A percentile compares a stretch with the other conserved stretches of the same genome.
These are phyloP conservation scores for Erodium chrysanthum DNA, from an alignment of 441 rosid species.

Conservation along the genomic window DNA sequence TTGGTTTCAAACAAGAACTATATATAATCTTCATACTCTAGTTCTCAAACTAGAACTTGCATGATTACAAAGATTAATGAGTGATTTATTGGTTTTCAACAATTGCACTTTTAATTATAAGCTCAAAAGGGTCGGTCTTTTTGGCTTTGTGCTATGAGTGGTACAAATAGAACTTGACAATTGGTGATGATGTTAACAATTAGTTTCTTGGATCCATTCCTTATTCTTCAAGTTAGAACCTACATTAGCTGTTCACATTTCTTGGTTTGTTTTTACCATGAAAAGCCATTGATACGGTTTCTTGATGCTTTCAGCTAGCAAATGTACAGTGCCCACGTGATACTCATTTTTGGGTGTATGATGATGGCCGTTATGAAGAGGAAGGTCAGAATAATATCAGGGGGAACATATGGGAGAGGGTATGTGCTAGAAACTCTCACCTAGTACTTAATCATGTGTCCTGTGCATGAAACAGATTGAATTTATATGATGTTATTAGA, in stretches of 20 bases:
- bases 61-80: not conserved
- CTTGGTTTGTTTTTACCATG: not conserved
- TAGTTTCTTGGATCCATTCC: not conserved
- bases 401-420: conserved; percentile 99
- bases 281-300: conserved; percentile 1
- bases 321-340: conserved; percentile 96
- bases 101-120: not conserved
- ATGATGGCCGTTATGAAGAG: conserved; percentile 98
- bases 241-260: not conserved
- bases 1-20: not conserved
- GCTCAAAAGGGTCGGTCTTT: not conserved
- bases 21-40: not conserved
- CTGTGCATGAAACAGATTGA: conserved; percentile 19
- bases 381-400: conserved; percentile 97
- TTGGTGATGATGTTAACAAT: not conserved
- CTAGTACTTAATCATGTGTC: not conserved
- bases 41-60: not conserved
- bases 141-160: not conserved
- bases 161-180: not conserved
- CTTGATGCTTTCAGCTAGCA: conserved; percentile 51
- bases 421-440: conserved; percentile 21
- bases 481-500: conserved; percentile 31
- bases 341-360: conserved; percentile 98
- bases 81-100: not conserved
- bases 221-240: not conserved